Evolutionary conservation across 2,329 filamentous ascomycete species (phyloP), one percentile per base, ranked within the genome.

Genomic region (Cladosporium sp.): DNA sequence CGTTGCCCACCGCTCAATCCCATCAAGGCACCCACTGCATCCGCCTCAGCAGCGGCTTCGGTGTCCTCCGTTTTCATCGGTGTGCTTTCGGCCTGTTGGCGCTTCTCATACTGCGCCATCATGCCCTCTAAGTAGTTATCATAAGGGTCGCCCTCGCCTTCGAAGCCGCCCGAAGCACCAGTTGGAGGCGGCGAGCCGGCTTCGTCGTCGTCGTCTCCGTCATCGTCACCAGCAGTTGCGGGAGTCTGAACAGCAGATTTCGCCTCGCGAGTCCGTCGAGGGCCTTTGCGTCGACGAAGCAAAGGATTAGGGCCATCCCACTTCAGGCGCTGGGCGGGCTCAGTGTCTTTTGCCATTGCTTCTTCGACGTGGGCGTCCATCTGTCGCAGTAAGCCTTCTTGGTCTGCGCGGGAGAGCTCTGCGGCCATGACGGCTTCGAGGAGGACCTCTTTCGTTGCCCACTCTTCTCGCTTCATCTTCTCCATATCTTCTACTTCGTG

Each of bases 371-470:
- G 71, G 7, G 75, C 73, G 21, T 73, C 69, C 21, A 77, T 69
- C 8, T 75, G 74, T n/a, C 70, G 62, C 13, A 81, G 75, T 3
- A 75, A 36, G 16, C 77, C 74, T 26, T 73, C 74, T 28, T 75
- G 70, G 48, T 74, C 67, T 10, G 70, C 72, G 30, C 66, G 64
- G 70, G 88, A 86, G 79, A 89, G 88, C 75, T 89, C 87, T 36
- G 86, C 82, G 75, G 94, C 91, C 70, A 92, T 84, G 34, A 90
- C 84, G 73, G 92, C 91, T 65, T 91, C 86, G n/a, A 95, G 78
- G 21, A 94, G 77, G 32, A 91, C 84, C 77, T 95, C 91, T 77
- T 94, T 94, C 77, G 91, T 88, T 16, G 87, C 80, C 91, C 91
- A 95, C 74, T 92, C 90, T 67, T 87, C 83, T 75, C 86, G 86